A percentile compares a stretch with the other conserved stretches of the same genome.
Evolutionary conservation across 371 early-diverging fungal species (phyloP).

Genomic region (Lichtheimia corymbifera): DNA sequence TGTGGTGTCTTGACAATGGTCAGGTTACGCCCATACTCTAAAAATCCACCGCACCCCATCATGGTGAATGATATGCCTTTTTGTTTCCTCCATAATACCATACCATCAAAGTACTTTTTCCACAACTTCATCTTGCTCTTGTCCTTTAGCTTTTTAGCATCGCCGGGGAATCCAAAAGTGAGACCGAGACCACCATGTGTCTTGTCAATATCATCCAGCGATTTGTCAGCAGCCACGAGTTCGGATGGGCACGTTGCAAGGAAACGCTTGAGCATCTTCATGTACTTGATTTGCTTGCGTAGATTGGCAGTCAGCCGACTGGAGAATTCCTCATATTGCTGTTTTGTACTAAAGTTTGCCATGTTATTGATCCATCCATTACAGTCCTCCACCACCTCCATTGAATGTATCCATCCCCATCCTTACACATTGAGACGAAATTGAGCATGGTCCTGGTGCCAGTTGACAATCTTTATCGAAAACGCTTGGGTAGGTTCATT

Average conservation of each 20-base stretch:
- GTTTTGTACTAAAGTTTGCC: conserved; percentile 20
- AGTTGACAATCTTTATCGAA: conserved; percentile 59
- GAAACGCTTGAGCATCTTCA: conserved; percentile 85
- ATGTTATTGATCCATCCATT: neutral
- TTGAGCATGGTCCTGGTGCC: conserved; percentile 60
- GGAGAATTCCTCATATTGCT: conserved; percentile 55
- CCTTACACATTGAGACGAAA: conserved; percentile 43
- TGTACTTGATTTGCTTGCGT: conserved; percentile 64
- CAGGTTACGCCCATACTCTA: conserved; percentile 89
- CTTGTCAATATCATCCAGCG: conserved; percentile 35
- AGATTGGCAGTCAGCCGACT: conserved; percentile 49
- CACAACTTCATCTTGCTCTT: conserved; percentile 77
- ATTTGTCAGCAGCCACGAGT: conserved; percentile 64
- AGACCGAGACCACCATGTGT: conserved; percentile 75
- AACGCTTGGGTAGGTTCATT: conserved; percentile 38
- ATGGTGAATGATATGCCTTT: neutral
- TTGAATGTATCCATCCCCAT: no score
- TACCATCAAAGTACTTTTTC: conserved; percentile 76
- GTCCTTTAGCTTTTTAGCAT: conserved; percentile 74
- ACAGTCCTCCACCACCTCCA: neutral
- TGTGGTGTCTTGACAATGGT: conserved; percentile 80
- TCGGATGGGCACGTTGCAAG: conserved; percentile 78
- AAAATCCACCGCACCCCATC: no score
- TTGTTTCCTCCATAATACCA: neutral
- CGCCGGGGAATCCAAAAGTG: conserved; percentile 88